A percentile compares a stretch with the other conserved stretches of the same genome.
Evolutionary conservation across 108 stramenopile species (phyloP).

Genomic region (Skeletonema marinoi): DNA sequence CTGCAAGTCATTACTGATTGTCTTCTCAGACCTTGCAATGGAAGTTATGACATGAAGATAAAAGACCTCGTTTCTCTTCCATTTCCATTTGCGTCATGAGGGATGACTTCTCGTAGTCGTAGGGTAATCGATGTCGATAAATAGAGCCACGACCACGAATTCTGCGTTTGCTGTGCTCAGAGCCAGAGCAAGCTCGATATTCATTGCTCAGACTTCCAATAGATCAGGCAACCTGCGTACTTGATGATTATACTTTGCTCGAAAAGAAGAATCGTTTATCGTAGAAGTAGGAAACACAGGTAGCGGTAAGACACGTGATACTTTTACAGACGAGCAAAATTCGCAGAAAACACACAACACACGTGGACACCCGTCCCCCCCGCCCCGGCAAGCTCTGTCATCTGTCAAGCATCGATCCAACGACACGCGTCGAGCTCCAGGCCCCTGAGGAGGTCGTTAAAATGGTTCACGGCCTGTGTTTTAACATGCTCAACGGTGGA

Average conservation of each 20-base stretch:
- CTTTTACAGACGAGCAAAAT: no score
- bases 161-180: constrained; percentile 13
- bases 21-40: background rate
- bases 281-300: no score
- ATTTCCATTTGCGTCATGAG: background rate
- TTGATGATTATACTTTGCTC: background rate
- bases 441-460: background rate
- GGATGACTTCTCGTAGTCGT: constrained; percentile 11
- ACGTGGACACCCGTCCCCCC: no score
- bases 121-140: background rate
- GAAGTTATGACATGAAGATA: background rate
- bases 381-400: no score
- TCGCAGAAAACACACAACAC: no score
- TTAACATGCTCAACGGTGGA: background rate
- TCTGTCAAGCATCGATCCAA: no score
- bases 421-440: no score
- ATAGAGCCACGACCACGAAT: constrained; percentile 9
- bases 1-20: background rate
- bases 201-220: constrained; percentile 9
- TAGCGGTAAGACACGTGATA: no score
- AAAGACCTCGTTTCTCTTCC: background rate
- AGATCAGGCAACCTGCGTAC: constrained; percentile 26
- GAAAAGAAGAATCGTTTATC: no score
- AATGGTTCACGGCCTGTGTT: background rate
- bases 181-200: constrained; percentile 6